These are phyloP conservation scores for Papiliotrema nemorosa DNA, from an alignment of 1,284 basidiomycete species.

Conservation along the genomic window DNA sequence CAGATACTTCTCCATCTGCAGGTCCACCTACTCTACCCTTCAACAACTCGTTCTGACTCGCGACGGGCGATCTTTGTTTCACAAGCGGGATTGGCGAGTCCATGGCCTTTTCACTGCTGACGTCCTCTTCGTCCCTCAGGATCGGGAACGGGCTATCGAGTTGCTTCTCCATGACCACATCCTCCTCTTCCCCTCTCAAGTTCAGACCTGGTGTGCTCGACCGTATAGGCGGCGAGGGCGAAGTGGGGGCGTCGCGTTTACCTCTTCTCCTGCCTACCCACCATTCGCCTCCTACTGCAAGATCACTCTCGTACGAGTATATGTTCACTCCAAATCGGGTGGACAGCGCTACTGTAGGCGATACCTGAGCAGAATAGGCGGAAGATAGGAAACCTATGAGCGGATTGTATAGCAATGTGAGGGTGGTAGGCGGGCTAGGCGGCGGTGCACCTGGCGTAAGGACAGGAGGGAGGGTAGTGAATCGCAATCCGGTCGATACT, in stretches of 20 bases:
- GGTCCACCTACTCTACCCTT: background rate
- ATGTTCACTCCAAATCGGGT: slow-evolving; percentile 95
- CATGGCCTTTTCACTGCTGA: background rate
- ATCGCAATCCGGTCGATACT: slow-evolving; percentile 91
- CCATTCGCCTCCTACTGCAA: slow-evolving; percentile 92
- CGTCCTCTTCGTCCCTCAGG: background rate
- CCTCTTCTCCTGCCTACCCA: slow-evolving; percentile 63
- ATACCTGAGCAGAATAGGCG: slow-evolving; percentile 85
- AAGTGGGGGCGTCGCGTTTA: slow-evolving; percentile 14
- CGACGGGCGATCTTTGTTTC: background rate
- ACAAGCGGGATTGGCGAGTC: background rate
- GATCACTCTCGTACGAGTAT: slow-evolving; percentile 93
- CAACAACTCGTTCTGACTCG: too few relatives aligned
- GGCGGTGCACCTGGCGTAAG: slow-evolving; percentile 53
- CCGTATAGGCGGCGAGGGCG: background rate
- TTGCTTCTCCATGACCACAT: slow-evolving; percentile 2
- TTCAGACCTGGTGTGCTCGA: background rate
- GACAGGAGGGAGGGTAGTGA: slow-evolving; percentile 69
- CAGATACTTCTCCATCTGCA: background rate
- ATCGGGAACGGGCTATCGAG: slow-evolving; percentile 17
- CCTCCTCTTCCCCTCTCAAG: background rate
- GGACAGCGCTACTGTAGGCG: slow-evolving; percentile 78
- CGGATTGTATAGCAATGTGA: slow-evolving; percentile 92
- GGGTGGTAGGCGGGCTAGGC: slow-evolving; percentile 72
- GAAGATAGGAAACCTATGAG: slow-evolving; percentile 92